Base-by-base conservation (phyloP, 2,329 filamentous ascomycete genomes). In the Neophaeococcomyces aloes region DNA sequence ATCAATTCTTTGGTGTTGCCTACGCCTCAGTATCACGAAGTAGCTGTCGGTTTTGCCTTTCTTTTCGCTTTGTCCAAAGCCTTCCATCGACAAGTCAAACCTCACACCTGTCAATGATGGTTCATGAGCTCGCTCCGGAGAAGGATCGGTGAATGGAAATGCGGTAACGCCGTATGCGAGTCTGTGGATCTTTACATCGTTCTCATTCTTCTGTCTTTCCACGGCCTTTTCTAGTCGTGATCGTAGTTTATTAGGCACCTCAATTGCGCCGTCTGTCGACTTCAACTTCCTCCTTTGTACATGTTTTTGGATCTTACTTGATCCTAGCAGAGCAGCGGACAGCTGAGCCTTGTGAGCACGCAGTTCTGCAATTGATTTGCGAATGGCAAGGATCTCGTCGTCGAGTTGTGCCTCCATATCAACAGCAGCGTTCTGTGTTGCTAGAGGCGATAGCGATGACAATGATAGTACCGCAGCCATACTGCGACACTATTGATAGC, bases 81-180 rank as follows among this genome's bases (percentile, higher is more conserved):
- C 17, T 30, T 6, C 3, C 8, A n/a, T 7, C 7, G 30, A 18
- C 5, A 42, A 25, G 29, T 35, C 30, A 42, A 42, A 34, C 15
- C 39, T 23, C 18, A 42, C 39, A 15, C 39, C 39, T n/a, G 34
- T 14, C 39, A 42, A 25, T 4, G 31, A 5, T 3, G 25, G 7
- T n/a, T 42, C 30, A 11, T 18, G 40, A 29, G 59, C 58, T 3
- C 51, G 43, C 6, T 56, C 52, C 2, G 66, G 62, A 0, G 61
- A 61, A 2, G 67, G 67, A 40, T 70, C 66, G 39, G 57, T 61
- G 52, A 68, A 70, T 3, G 66, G 65, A 45, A 70, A 70, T 2
- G 64, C 56, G 1, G 66, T 70, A 8, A 63, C 57, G 4, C 65
- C 65, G 53, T 67, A 67, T 3, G 63, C 63, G 36, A 69, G 58